Base-by-base conservation (phyloP, 768 basidiomycete species). In the Mycena filopes region DNA sequence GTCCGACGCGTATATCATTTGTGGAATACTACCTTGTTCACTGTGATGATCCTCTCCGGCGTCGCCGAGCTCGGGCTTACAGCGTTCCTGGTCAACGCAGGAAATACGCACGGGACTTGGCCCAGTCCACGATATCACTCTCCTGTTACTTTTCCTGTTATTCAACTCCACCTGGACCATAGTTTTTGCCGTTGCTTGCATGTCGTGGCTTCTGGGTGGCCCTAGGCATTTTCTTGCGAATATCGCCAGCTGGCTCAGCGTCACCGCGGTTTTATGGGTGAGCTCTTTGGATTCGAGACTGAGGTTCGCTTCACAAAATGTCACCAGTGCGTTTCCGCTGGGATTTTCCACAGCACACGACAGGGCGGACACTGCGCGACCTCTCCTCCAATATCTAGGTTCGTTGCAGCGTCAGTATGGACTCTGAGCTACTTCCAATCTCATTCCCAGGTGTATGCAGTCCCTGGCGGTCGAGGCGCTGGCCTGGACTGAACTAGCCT, bases 91-190 rank as follows among this genome's bases (percentile, higher is more conserved):
- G 86, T 94, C 72, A 87, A 84, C 62, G 83, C 86, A 7, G 90
- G 90, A 23, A 90, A 89, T 73, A 86, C 88, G 70, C 78, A 83
- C 55, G 76, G 80, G 13, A 86, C 83, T 46, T 92, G 88, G 87
- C 83, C 87, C 3, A 87, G 83, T 73, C 73, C 81, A 45, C 81
- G 83, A 58, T 93, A 91, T 75, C 90, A 89, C 75, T 82, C 86
- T n/a, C 9, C 72, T 92, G 87, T 70, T 90, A 58, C 85, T 89
- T 50, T 76, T 89, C 50, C 83, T 88, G 63, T 79, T 87, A 63
- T 89, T 91, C 75, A 86, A 87, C 68, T 82, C 90, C 23, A 83
- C 85, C 41, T 94, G 93, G 92, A 93, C 92, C n/a, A 81, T 85
- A 2, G 69, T 92, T 45, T 93, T 92, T 73, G 84, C 88, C 16